Conservation (phyloP, 139 green algal genomes). For the Protoeuglena noctilucae region DNA sequence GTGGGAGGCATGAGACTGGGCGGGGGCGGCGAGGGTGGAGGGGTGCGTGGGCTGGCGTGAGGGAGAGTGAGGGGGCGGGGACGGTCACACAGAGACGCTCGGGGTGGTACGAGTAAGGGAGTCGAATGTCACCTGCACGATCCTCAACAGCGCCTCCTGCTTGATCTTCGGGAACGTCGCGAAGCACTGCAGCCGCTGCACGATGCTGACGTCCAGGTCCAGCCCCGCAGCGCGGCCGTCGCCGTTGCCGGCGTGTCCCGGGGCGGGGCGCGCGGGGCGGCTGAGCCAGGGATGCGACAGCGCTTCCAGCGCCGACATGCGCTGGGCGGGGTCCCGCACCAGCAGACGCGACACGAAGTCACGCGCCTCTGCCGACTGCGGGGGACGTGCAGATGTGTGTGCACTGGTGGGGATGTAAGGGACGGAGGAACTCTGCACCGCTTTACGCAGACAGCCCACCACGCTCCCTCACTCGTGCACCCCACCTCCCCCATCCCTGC, state of each 20-base stretch:
- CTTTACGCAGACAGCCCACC: no score
- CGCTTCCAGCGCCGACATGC: conserved; percentile 14
- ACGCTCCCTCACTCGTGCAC: not conserved
- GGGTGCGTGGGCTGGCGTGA: no score
- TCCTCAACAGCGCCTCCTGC: conserved; percentile 72
- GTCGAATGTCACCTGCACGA: conserved; percentile 64
- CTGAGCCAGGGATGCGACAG: conserved; percentile 35
- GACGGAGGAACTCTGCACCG: no score
- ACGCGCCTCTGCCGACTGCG: conserved; percentile 4
- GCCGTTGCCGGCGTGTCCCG: not conserved
- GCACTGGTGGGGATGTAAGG: no score
- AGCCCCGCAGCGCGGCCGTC: conserved; percentile 5
- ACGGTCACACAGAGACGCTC: no score
- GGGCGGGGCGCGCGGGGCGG: not conserved
- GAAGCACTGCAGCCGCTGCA: conserved; percentile 82
- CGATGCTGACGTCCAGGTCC: conserved; percentile 31
- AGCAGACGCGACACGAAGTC: conserved; percentile 31
- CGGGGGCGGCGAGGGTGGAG: no score
- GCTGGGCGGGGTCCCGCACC: conserved; percentile 37
- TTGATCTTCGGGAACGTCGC: conserved; percentile 76
- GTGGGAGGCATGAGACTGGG: no score
- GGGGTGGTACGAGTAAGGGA: no score
- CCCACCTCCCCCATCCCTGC: not conserved
- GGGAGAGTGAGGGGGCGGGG: no score
- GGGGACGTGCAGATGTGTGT: no score